Percentiles rank a stretch among this genome's conserved stretches.
These are phyloP conservation scores for Citrullus colocynthis DNA, from an alignment of 306 rosid genomes.

Conservation along the genomic window DNA sequence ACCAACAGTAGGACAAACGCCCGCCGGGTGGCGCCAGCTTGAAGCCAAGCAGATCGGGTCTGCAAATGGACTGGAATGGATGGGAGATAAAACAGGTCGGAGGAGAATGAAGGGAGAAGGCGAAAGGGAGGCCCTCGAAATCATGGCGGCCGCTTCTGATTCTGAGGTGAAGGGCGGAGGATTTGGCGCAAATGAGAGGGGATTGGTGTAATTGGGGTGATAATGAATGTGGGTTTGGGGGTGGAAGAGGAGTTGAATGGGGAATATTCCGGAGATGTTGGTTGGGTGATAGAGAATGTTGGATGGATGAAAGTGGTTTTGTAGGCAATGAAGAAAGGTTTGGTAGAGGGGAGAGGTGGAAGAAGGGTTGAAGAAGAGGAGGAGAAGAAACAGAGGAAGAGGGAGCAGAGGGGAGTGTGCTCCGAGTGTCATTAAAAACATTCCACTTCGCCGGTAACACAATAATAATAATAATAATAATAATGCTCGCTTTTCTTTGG, in stretches of 20 bases:
- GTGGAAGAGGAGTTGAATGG: constrained; percentile 21
- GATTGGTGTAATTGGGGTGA: background rate
- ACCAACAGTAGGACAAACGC: constrained; percentile 44
- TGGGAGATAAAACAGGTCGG: constrained; percentile 14
- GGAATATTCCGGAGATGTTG: constrained; percentile 16
- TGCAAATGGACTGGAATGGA: constrained; percentile 7
- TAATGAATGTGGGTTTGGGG: constrained; percentile 19
- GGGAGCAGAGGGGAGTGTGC: too few species aligned
- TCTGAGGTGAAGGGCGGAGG: constrained; percentile 6
- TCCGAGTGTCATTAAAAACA: too few species aligned
- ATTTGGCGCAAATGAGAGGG: constrained; percentile 15
- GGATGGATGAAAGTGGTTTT: too few species aligned
- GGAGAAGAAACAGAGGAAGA: too few species aligned
- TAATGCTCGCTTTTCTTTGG: too few species aligned
- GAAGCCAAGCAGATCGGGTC: constrained; percentile 32
- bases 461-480: background rate
- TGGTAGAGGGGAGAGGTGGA: too few species aligned
- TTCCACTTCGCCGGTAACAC: too few species aligned
- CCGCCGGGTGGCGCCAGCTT: constrained; percentile 68
- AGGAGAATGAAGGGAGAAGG: constrained; percentile 6
- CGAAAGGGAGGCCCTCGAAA: constrained; percentile 12
- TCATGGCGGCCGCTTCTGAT: constrained; percentile 22
- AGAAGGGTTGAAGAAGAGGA: too few species aligned
- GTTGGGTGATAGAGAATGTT: constrained; percentile 6
- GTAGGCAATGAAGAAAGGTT: too few species aligned